Percentiles rank a stretch among this genome's conserved stretches.
Evolutionary conservation across 73 alveolate genomes (phyloP).

Genomic region (Uronychia setigera): DNA sequence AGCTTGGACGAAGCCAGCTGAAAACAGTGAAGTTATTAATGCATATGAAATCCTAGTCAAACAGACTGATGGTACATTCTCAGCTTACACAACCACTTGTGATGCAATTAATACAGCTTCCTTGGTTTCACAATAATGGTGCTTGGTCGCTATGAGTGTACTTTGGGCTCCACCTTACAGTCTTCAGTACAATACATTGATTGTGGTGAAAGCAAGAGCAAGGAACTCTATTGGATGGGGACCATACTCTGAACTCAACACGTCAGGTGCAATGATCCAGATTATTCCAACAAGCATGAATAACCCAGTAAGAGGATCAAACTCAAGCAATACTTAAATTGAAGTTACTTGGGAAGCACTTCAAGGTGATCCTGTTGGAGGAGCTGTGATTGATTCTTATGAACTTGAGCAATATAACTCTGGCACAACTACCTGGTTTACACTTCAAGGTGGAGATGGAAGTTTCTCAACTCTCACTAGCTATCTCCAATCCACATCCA

Average conservation of each 20-base stretch:
- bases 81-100: not conserved
- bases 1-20: constrained; percentile 13
- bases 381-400: constrained; percentile 47
- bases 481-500: not conserved
- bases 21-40: not conserved
- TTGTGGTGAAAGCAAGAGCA: constrained; percentile 21
- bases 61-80: not conserved
- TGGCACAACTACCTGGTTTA: too few species aligned
- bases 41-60: constrained; percentile 20
- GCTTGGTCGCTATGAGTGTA: not conserved
- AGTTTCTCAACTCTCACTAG: not conserved
- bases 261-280: constrained; percentile 28
- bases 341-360: constrained; percentile 22
- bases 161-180: constrained; percentile 12
- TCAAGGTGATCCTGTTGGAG: constrained; percentile 26
- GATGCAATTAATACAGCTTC: not conserved
- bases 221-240: constrained; percentile 54
- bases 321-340: constrained; percentile 14
- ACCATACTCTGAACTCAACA: not conserved
- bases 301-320: constrained; percentile 9
- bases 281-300: constrained; percentile 7
- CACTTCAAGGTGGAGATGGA: constrained; percentile 3
- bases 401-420: not conserved
- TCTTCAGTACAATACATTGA: not conserved
- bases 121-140: not conserved